A percentile compares a stretch with the other conserved stretches of the same genome.
Conservation (phyloP, 768 basidiomycete genomes). For the Pholiota molesta region DNA sequence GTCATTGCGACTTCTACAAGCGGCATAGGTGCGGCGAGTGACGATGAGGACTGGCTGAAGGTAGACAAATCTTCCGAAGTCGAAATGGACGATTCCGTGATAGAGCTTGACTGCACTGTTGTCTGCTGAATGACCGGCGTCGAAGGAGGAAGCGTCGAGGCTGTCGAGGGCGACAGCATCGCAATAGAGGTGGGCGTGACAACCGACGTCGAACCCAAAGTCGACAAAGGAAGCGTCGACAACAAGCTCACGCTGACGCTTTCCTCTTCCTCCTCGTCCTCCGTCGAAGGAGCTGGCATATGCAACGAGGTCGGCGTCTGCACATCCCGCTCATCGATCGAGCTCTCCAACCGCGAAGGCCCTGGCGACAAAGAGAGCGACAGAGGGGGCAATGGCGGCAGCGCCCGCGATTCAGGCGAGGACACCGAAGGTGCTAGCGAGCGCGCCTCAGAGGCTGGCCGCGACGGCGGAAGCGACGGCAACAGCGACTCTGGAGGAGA, state of each 20-base stretch:
- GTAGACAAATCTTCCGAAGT: constrained; percentile 46
- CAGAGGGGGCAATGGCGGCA: constrained; percentile 14
- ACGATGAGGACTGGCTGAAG: constrained; percentile 39
- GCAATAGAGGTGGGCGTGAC: constrained; percentile 33
- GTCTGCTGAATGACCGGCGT: constrained; percentile 18
- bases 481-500: constrained; percentile 19
- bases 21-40: constrained; percentile 40
- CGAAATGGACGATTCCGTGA: constrained; percentile 25
- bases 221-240: constrained; percentile 30
- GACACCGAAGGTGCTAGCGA: constrained; percentile 15
- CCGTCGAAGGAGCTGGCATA: constrained; percentile 15
- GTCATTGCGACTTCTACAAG: constrained; percentile 63
- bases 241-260: constrained; percentile 27
- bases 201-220: constrained; percentile 30
- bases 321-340: constrained; percentile 22
- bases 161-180: constrained; percentile 29
- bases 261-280: constrained; percentile 19
- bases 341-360: constrained; percentile 6
- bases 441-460: constrained; percentile 8
- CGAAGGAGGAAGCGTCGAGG: constrained; percentile 32
- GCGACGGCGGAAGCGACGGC: constrained; percentile 3
- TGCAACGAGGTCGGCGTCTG: constrained; percentile 15
- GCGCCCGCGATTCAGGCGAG: constrained; percentile 16
- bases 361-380: constrained; percentile 19
- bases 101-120: constrained; percentile 12